Evolutionary conservation across 2,329 filamentous ascomycete genomes (phyloP).

Genomic region (Aspergillus tamarii): DNA sequence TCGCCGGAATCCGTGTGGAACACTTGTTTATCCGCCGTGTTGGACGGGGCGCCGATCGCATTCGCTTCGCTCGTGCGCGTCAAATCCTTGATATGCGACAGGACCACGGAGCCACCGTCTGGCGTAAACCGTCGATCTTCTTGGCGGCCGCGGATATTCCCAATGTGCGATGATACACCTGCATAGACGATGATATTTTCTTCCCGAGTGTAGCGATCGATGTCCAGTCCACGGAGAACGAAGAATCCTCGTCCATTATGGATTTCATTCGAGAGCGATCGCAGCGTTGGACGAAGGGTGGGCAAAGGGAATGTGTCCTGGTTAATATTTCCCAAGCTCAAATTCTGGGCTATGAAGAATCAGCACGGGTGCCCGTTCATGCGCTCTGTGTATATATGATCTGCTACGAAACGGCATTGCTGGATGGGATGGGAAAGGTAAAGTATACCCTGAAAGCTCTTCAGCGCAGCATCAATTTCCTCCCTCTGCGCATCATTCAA

Average conservation of each 20-base stretch:
- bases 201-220: constrained; percentile 40
- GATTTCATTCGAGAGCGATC: constrained; percentile 40
- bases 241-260: constrained; percentile 50
- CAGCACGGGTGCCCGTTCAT: neutral
- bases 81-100: constrained; percentile 68
- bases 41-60: constrained; percentile 47
- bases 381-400: too few relatives aligned
- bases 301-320: constrained; percentile 51
- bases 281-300: constrained; percentile 36
- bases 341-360: constrained; percentile 30
- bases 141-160: constrained; percentile 44
- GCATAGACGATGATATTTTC: constrained; percentile 48
- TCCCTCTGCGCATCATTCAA: constrained; percentile 42
- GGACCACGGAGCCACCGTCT: constrained; percentile 50
- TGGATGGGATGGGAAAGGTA: neutral
- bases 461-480: constrained; percentile 48
- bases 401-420: too few relatives aligned
- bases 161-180: constrained; percentile 50
- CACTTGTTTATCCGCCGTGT: constrained; percentile 48
- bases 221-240: constrained; percentile 47
- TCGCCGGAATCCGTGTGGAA: constrained; percentile 63
- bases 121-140: constrained; percentile 36
- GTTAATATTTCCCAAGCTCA: constrained; percentile 45
- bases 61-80: constrained; percentile 29
- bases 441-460: constrained; percentile 44